Evolutionary conservation across 495 filamentous ascomycete species (phyloP), one percentile per base, ranked within the genome.

Genomic region (Cryomyces antarcticus): DNA sequence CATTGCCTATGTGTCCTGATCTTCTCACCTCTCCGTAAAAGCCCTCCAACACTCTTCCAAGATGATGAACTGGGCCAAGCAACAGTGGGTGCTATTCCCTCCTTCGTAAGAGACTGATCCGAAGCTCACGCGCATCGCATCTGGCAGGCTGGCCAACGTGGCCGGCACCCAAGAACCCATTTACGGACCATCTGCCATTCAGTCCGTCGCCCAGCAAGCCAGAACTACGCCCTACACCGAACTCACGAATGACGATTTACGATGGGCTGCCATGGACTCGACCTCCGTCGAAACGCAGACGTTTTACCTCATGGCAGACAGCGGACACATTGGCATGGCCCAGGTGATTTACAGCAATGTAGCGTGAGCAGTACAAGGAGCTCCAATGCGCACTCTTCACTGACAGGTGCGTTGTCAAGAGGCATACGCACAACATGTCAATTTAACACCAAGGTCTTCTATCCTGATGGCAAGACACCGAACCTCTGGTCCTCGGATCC

Each of bases 291-390:
- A 97, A 65, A 95, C 86, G n/a, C 81, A 95, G 64, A 84, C 72
- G 46, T 97, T 95, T 65, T 96, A 97, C 63, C 61, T 92, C 57
- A 78, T 77, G 66, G 65, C 80, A 38, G 81, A 94, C 46, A 68
- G 61, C 44, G 92, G 89, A 12, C 67, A 75, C 47, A 55, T 88
- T 48, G 84, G 70, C 5, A 69, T 93, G 60, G 73, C 70, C 41
- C 92, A 96, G 68, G 70, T 95, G 59, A 94, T 96, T 57, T 95
- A 95, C 71, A 94, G 80, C 64, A 97, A 94, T 62, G 82, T 97
- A 61, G 79, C 72, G 89, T 95, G 72, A 68, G 86, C 57, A 35
- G 30, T 41, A 38, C 9, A 28, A 50, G 17, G 17, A 24, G 17
- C 17, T 24, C 17, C 17, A 24, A 24, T 24, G 17, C 17, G 17